phyloP scores from a whole-genome alignment of 1,284 basidiomycete species.

The Trichosporon ovoides region DNA sequence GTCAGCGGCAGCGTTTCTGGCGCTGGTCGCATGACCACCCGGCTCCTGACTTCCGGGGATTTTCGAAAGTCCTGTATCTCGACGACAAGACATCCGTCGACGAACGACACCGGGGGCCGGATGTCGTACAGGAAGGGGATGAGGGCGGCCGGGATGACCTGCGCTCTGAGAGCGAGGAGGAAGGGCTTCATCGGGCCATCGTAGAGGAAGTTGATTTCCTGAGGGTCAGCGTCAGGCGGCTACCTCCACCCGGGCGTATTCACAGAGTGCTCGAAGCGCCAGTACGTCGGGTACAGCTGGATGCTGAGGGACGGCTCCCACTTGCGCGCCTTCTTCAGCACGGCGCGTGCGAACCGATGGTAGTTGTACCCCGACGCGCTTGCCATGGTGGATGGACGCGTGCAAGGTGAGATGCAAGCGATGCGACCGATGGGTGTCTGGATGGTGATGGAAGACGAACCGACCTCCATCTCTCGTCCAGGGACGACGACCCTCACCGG shows the following conservation, averaged over 20 bases:
- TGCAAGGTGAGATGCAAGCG: neutral
- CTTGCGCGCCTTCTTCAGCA: constrained; percentile 49
- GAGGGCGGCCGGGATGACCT: constrained; percentile 45
- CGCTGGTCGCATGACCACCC: constrained; percentile 49
- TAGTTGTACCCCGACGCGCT: constrained; percentile 50
- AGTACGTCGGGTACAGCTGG: constrained; percentile 44
- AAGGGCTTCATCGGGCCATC: constrained; percentile 50
- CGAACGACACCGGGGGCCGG: constrained; percentile 42
- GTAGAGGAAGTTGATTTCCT: constrained; percentile 45
- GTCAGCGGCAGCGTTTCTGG: constrained; percentile 45
- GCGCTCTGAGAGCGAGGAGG: constrained; percentile 47
- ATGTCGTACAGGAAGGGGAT: constrained; percentile 48
- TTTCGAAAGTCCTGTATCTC: constrained; percentile 48
- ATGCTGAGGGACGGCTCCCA: constrained; percentile 47
- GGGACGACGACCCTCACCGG: neutral
- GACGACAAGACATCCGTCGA: constrained; percentile 49
- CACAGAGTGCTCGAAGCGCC: constrained; percentile 47
- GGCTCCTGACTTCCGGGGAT: constrained; percentile 29
- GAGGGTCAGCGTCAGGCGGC: neutral
- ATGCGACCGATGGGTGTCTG: neutral
- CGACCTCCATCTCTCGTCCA: neutral
- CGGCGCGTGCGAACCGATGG: constrained; percentile 45
- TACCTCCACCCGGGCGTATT: constrained; percentile 15
- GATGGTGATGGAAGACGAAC: neutral
- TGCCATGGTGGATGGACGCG: constrained; percentile 34